phyloP scores from a whole-genome alignment of 179 eudicot species.

The Amaranthus tricolor region DNA sequence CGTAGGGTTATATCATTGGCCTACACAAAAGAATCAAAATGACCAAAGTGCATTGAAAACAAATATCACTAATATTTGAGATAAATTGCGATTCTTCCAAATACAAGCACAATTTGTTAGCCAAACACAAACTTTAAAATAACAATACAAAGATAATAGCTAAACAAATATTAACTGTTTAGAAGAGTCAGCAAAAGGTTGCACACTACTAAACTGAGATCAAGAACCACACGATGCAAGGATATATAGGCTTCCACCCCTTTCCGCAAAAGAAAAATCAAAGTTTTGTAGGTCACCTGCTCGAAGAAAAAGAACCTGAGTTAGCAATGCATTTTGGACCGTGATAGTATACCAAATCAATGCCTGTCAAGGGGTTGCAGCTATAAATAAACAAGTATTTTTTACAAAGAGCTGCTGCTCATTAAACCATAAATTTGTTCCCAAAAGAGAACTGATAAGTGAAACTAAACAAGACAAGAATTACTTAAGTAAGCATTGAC shows the following conservation, averaged over 20 bases:
- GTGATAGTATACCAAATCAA: neutral
- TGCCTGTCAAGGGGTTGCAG: neutral
- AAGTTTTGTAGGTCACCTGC: neutral
- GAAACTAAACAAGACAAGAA: neutral
- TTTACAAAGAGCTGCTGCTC: neutral
- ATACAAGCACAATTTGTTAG: constrained; percentile 25
- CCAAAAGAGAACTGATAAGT: neutral
- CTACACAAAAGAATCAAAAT: constrained; percentile 14
- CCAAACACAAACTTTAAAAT: constrained; percentile 24
- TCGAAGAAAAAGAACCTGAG: neutral
- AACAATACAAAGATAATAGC: neutral
- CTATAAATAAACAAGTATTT: too few relatives aligned
- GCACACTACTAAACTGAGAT: constrained; percentile 7
- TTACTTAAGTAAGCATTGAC: neutral
- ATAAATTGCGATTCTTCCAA: constrained; percentile 23
- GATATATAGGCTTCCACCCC: constrained; percentile 12
- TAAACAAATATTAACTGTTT: constrained; percentile 14
- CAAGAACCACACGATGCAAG: constrained; percentile 22
- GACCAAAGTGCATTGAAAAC: constrained; percentile 11
- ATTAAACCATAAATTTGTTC: neutral
- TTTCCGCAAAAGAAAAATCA: neutral
- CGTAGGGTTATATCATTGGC: neutral
- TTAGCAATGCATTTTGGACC: neutral
- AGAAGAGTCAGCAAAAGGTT: constrained; percentile 14
- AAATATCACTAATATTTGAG: constrained; percentile 15